Conservation (phyloP, 2,329 filamentous ascomycete species). For the Alternaria panax region DNA sequence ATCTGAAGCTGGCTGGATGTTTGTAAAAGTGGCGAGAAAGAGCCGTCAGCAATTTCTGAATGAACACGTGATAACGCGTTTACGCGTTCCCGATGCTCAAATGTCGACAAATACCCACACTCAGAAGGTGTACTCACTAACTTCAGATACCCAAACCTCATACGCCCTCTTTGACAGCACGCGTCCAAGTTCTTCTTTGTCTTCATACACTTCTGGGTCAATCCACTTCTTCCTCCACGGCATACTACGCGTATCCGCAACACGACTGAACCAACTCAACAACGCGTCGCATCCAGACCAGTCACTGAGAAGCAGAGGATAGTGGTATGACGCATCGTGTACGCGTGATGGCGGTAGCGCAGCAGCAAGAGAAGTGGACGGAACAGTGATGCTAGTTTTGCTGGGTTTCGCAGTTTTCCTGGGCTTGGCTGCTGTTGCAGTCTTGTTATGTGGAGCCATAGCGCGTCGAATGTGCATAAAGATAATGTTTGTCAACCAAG, state of each 20-base stretch:
- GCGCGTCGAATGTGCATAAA: not conserved
- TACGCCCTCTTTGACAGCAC: constrained; percentile 65
- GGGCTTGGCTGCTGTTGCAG: constrained; percentile 7
- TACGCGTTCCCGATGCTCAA: not conserved
- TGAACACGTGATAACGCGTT: constrained; percentile 28
- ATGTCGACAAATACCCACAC: not conserved
- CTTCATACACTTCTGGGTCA: constrained; percentile 49
- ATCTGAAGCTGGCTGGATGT: not conserved
- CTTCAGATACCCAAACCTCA: constrained; percentile 72
- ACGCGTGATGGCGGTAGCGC: constrained; percentile 37
- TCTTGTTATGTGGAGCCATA: constrained; percentile 27
- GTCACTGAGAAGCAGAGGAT: constrained; percentile 36
- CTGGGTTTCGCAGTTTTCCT: constrained; percentile 5
- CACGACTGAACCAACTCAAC: constrained; percentile 42
- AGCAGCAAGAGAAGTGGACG: constrained; percentile 15
- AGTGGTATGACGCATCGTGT: constrained; percentile 41
- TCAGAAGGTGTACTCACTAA: constrained; percentile 52
- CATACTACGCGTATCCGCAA: constrained; percentile 45
- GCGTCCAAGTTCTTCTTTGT: constrained; percentile 40
- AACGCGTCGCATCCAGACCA: constrained; percentile 25
- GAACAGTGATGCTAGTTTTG: constrained; percentile 20
- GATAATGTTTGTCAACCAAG: not conserved
- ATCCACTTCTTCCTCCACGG: constrained; percentile 64
- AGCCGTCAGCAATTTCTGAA: not conserved
- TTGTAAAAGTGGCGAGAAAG: not conserved